phyloP scores from a whole-genome alignment of 1,284 basidiomycete genomes.

The Vanrija pseudolonga region DNA sequence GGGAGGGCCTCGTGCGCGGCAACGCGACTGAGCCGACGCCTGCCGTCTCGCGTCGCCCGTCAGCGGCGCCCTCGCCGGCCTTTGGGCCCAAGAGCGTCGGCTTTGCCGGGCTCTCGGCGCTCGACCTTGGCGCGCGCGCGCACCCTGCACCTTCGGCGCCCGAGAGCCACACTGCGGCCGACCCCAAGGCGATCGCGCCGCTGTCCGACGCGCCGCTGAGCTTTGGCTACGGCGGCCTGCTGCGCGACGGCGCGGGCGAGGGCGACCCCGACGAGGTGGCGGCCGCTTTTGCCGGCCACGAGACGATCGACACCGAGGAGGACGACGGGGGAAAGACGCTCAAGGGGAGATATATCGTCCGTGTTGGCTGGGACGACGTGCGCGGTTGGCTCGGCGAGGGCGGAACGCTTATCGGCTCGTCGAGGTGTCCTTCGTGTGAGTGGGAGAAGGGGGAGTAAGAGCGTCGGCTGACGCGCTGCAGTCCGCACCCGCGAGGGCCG shows the following conservation, averaged over 20 bases:
- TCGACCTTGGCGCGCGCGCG: constrained; percentile 18
- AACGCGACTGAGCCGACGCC: constrained; percentile 49
- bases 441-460: not conserved
- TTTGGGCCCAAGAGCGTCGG: constrained; percentile 28
- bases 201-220: constrained; percentile 54
- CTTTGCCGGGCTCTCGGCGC: constrained; percentile 17
- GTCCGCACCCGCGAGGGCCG: constrained; percentile 84
- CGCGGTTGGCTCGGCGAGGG: constrained; percentile 93
- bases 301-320: constrained; percentile 35
- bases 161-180: constrained; percentile 1
- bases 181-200: constrained; percentile 31
- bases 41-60: constrained; percentile 21
- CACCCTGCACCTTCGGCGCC: not conserved
- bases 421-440: constrained; percentile 72
- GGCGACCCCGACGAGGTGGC: constrained; percentile 41
- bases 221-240: constrained; percentile 84
- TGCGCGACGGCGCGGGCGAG: constrained; percentile 89
- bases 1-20: constrained; percentile 78
- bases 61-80: constrained; percentile 24
- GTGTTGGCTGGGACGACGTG: constrained; percentile 98
- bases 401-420: constrained; percentile 94
- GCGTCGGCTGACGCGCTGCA: constrained; percentile 4
- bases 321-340: constrained; percentile 60
- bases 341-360: constrained; percentile 88
- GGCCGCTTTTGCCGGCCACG: constrained; percentile 38